Percentiles rank a stretch among this genome's conserved stretches.
phyloP scores from a whole-genome alignment of 306 rosid species.

The Vigna mungo region DNA sequence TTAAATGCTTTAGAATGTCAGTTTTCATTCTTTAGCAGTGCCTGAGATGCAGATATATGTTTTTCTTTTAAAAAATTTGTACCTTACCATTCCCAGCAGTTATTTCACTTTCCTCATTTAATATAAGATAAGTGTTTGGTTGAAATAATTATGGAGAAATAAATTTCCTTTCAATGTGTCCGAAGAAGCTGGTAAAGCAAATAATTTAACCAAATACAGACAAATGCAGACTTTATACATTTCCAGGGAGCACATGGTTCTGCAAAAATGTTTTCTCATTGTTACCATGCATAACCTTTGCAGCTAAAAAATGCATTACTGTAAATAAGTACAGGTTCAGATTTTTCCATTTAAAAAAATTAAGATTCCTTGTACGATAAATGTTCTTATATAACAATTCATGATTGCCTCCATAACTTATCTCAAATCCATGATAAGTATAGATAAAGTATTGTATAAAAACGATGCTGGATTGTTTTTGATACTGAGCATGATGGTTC shows the following conservation, averaged over 20 bases:
- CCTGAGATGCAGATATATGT: background rate
- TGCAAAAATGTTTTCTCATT: background rate
- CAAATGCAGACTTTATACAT: constrained; percentile 28
- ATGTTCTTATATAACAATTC: background rate
- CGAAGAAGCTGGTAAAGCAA: background rate
- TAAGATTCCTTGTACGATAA: background rate
- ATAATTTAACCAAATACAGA: background rate
- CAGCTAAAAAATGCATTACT: background rate
- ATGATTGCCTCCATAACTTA: background rate
- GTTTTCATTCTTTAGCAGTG: background rate
- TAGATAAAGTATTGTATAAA: no score
- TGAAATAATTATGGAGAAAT: constrained; percentile 17
- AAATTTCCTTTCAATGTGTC: background rate
- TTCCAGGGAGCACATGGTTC: constrained; percentile 29
- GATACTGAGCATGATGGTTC: background rate
- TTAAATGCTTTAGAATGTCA: constrained; percentile 18
- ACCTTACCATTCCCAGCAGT: background rate
- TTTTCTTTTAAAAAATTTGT: background rate
- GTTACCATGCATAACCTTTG: background rate
- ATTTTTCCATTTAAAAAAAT: background rate
- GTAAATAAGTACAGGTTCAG: background rate
- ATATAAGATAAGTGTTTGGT: background rate
- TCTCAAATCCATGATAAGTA: background rate
- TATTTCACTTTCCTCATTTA: constrained; percentile 25
- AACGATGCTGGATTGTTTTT: background rate